A percentile compares a stretch with the other conserved stretches of the same genome.
Conservation (phyloP, 139 green algal genomes). For the Dunaliella sp. region DNA sequence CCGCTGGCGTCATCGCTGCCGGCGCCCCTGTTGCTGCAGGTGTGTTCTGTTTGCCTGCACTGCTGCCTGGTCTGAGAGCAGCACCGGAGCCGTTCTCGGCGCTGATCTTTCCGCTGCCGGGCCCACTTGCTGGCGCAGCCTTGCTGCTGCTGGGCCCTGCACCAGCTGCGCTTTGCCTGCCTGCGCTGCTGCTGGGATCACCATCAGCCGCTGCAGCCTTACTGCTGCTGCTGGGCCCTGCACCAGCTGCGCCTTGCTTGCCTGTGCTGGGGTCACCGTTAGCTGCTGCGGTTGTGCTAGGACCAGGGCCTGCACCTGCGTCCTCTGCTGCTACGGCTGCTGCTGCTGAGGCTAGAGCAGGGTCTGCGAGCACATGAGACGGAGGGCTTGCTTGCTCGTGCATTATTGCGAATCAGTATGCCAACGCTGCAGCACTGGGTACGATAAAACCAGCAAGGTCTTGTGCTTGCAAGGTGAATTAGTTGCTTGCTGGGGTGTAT, state of each 20-base stretch:
- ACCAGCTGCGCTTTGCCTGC: too few relatives aligned
- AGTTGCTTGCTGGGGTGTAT: too few relatives aligned
- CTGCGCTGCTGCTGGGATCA: background rate
- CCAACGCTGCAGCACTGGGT: too few relatives aligned
- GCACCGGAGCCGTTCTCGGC: background rate
- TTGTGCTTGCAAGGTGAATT: too few relatives aligned
- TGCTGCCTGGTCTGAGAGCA: too few relatives aligned
- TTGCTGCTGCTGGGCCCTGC: too few relatives aligned
- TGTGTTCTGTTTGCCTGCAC: too few relatives aligned
- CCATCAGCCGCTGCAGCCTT: background rate
- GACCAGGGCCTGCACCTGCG: background rate
- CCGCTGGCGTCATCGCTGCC: background rate
- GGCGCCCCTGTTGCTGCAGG: too few relatives aligned
- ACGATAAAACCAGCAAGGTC: too few relatives aligned
- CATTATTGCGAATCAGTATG: too few relatives aligned
- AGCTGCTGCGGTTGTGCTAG: background rate
- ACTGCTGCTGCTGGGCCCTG: background rate
- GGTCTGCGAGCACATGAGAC: background rate
- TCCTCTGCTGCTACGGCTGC: background rate
- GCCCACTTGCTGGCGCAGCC: too few relatives aligned
- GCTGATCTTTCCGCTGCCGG: too few relatives aligned
- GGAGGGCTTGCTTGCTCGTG: background rate
- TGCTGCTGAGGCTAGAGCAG: background rate
- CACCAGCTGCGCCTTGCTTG: background rate
- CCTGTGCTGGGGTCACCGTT: background rate